phyloP scores from a whole-genome alignment of 768 basidiomycete genomes.

The Pleurotus ostreatus region DNA sequence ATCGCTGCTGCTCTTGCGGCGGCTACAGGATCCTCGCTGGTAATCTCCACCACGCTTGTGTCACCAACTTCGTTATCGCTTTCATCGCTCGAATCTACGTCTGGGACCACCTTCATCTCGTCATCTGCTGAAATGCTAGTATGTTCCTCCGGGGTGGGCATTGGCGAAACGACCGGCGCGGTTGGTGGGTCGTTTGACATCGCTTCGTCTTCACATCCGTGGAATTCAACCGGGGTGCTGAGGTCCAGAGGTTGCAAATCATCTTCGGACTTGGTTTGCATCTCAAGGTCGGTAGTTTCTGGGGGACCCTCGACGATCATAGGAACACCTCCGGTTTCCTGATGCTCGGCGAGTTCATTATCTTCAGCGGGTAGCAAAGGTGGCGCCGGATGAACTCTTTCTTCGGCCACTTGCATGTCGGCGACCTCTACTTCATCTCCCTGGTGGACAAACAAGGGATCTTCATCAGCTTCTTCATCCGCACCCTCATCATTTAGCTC shows the following conservation, averaged over 20 bases:
- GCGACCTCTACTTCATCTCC: too few species aligned
- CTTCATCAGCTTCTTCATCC: neutral
- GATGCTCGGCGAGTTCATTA: neutral
- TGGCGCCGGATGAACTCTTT: too few species aligned
- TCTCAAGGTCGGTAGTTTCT: neutral
- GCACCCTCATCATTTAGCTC: neutral
- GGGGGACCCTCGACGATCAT: neutral
- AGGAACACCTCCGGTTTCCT: neutral
- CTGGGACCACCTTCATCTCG: slow-evolving; percentile 3
- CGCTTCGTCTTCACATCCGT: neutral
- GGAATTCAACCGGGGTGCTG: neutral
- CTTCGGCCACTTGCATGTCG: neutral
- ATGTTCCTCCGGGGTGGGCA: neutral
- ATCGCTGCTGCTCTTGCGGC: slow-evolving; percentile 94
- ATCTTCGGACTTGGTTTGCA: neutral
- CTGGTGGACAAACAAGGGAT: neutral
- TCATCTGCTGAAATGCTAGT: too few species aligned
- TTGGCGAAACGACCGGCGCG: neutral
- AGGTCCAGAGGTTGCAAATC: neutral
- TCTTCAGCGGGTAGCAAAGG: neutral
- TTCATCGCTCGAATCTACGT: slow-evolving; percentile 10
- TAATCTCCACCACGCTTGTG: slow-evolving; percentile 74
- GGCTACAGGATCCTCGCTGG: slow-evolving; percentile 78
- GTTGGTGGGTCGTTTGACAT: neutral
- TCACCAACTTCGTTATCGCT: slow-evolving; percentile 37